Conservation (phyloP, 2,329 filamentous ascomycete species). For the Scedosporium dehoogii region DNA sequence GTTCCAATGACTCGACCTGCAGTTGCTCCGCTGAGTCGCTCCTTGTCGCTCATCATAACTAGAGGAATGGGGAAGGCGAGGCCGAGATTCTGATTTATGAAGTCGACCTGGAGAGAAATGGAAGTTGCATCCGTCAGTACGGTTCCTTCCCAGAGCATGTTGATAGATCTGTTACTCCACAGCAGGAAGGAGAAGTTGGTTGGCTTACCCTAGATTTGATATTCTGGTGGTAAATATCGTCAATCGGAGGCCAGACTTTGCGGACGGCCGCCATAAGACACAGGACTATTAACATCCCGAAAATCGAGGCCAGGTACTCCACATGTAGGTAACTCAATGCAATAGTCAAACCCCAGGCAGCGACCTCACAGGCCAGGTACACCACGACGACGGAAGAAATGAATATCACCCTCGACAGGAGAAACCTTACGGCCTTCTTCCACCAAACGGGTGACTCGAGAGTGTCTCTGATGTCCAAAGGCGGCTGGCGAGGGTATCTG, state of each 20-base stretch:
- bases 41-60: constrained; percentile 30
- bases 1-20: constrained; percentile 33
- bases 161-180: too few relatives aligned
- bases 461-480: neutral
- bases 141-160: neutral
- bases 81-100: constrained; percentile 41
- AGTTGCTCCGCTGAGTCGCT: constrained; percentile 19
- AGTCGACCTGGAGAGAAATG: constrained; percentile 28
- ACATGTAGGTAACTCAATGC: constrained; percentile 20
- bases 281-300: constrained; percentile 35
- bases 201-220: constrained; percentile 24
- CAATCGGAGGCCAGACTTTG: constrained; percentile 10
- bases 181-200: neutral
- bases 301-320: constrained; percentile 37
- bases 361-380: constrained; percentile 31
- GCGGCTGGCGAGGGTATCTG: neutral
- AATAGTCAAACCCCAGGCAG: constrained; percentile 33
- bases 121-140: neutral
- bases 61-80: constrained; percentile 41
- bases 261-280: constrained; percentile 20
- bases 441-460: neutral
- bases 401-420: neutral
- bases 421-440: neutral
- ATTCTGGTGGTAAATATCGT: constrained; percentile 19
- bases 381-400: constrained; percentile 25